Evolutionary conservation across 192 early-diverging fungal genomes (phyloP).

Genomic region (Rhizophagus clarus): DNA sequence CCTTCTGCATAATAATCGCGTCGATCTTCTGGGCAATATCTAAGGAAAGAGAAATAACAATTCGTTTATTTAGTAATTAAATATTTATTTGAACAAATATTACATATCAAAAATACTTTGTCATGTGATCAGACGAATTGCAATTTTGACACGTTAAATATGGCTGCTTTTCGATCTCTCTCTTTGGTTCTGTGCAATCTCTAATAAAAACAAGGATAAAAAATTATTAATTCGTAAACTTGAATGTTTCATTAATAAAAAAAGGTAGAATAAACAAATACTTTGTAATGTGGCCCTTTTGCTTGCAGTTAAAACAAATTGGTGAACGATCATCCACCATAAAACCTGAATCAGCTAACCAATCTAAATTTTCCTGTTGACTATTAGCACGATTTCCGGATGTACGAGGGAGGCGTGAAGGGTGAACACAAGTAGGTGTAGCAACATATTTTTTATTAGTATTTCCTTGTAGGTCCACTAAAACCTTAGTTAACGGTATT

Average conservation of each 20-base stretch:
- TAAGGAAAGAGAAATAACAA: not conserved
- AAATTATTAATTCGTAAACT: not conserved
- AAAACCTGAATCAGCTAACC: constrained; percentile 18
- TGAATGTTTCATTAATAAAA: not conserved
- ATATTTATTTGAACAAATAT: no score
- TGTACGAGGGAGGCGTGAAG: not conserved
- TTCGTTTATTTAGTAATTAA: no score
- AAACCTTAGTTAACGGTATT: constrained; percentile 7
- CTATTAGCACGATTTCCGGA: not conserved
- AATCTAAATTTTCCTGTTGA: constrained; percentile 16
- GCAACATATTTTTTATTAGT: not conserved
- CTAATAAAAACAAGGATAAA: not conserved
- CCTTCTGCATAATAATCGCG: not conserved
- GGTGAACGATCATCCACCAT: not conserved
- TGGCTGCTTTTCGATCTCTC: not conserved
- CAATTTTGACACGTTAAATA: constrained; percentile 10
- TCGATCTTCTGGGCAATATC: not conserved
- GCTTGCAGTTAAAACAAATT: constrained; percentile 7
- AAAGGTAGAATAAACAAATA: not conserved
- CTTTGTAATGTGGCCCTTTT: not conserved
- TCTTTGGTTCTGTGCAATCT: constrained; percentile 3
- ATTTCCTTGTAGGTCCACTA: constrained; percentile 19
- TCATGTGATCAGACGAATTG: constrained; percentile 7
- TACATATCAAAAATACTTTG: not conserved
- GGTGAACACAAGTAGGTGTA: not conserved